Evolutionary conservation across 2,329 filamentous ascomycete genomes (phyloP).

Genomic region (Trichocomaceae sp.): DNA sequence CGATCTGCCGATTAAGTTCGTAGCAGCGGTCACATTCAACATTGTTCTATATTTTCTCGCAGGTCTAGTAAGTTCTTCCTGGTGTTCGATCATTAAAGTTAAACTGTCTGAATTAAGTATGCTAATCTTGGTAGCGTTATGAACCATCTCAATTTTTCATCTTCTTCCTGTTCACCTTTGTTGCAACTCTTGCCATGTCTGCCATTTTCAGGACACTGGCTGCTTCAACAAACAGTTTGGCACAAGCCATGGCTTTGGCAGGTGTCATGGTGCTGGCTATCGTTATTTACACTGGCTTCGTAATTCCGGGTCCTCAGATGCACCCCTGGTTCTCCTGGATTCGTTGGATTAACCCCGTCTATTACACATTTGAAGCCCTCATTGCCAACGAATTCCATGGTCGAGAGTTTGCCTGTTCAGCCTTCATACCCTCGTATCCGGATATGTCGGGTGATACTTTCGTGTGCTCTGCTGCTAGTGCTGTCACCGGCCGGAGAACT

Average conservation of each 20-base stretch:
- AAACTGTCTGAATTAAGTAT: not conserved
- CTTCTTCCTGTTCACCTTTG: slow-evolving; percentile 55
- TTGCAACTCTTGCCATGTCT: slow-evolving; percentile 52
- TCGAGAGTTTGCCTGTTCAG: slow-evolving; percentile 51
- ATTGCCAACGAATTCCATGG: slow-evolving; percentile 54
- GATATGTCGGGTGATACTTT: slow-evolving; percentile 35
- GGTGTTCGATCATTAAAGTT: no score
- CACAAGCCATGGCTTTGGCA: slow-evolving; percentile 55
- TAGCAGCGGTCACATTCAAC: slow-evolving; percentile 70
- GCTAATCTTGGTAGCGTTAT: slow-evolving; percentile 23
- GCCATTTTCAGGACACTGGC: slow-evolving; percentile 56
- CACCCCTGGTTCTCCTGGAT: slow-evolving; percentile 62
- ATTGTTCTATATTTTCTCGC: slow-evolving; percentile 80
- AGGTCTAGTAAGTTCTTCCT: not conserved
- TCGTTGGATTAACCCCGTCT: slow-evolving; percentile 58
- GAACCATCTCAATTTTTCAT: slow-evolving; percentile 52
- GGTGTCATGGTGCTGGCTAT: slow-evolving; percentile 50
- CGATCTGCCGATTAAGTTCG: slow-evolving; percentile 77
- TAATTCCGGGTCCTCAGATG: slow-evolving; percentile 54
- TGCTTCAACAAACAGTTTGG: slow-evolving; percentile 53
- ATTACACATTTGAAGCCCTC: slow-evolving; percentile 59
- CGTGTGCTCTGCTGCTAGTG: slow-evolving; percentile 50
- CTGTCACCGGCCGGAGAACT: slow-evolving; percentile 49
- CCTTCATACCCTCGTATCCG: slow-evolving; percentile 40
- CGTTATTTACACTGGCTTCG: slow-evolving; percentile 62